Base-by-base conservation (phyloP, 306 rosid species). In the Macrotyloma uniflorum region DNA sequence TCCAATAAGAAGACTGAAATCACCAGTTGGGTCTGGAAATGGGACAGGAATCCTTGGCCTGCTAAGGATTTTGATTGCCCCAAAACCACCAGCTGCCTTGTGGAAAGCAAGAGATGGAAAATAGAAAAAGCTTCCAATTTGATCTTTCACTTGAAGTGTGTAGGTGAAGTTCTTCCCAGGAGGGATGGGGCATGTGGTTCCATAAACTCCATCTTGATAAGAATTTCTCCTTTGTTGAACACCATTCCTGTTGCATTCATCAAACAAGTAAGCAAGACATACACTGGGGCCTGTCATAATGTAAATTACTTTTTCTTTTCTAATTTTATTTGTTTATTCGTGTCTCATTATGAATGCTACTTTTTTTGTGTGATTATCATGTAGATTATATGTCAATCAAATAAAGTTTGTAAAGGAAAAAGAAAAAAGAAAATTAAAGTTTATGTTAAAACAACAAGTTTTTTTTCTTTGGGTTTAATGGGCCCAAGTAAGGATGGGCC, bases 11-110 rank as follows among this genome's bases (percentile, higher is more conserved):
- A 95, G 14, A 10, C 89, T 11, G 87, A 50, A 87, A 78, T 95
- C 98, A 15, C 68, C 92, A 28, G 90, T 87, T 0, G 98, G 98
- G 0, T 86, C 93, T 4, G 98, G 94, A 75, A 95, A 95, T 24
- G 98, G 98, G 67, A 95, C 98, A 0, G 98, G 98, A 68, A 95
- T 92, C 23, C 76, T 83, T 9, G 98, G 98, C 67, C 98, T 83
- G 83, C 98, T 95, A 20, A 91, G 97, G 74, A 93, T 79, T 83
- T 86, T 94, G 64, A 94, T 86, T 20, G 78, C 81, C 0, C 98
- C 98, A 80, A 89, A 94, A 3, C 90, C 98, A 77, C 97, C 98
- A 20, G 97, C 97, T 16, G 98, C 97, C 42, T 94, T 94, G 61
- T 94, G 98, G 50, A 90, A 85, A 53, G 72, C 89, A 72, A 91